A percentile compares a stretch with the other conserved stretches of the same genome.
These are phyloP conservation scores for Filobasidium floriforme DNA, from an alignment of 768 basidiomycete genomes.

Conservation along the genomic window DNA sequence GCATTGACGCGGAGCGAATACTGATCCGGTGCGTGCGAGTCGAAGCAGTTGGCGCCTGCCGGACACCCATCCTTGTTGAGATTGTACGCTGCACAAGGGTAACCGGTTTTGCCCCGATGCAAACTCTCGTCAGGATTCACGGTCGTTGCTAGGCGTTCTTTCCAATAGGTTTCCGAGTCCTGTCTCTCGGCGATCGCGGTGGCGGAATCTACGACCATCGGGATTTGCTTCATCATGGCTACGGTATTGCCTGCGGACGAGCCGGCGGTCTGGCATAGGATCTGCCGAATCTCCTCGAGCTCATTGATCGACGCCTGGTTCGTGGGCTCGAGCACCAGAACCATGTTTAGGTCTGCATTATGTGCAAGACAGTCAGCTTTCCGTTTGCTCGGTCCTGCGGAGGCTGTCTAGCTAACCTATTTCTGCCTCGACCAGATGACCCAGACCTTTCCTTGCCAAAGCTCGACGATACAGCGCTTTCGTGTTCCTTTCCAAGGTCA, in stretches of 20 bases:
- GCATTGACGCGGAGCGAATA: slow-evolving; percentile 13
- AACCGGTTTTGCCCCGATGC: slow-evolving; percentile 18
- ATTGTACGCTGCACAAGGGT: slow-evolving; percentile 14
- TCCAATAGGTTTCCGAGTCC: slow-evolving; percentile 18
- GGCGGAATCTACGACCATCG: slow-evolving; percentile 14
- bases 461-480: slow-evolving; percentile 74
- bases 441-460: slow-evolving; percentile 60
- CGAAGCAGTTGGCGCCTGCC: slow-evolving; percentile 10
- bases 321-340: slow-evolving; percentile 57
- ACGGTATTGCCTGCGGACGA: slow-evolving; percentile 10
- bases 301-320: slow-evolving; percentile 62
- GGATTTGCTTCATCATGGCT: slow-evolving; percentile 3
- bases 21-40: slow-evolving; percentile 16
- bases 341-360: slow-evolving; percentile 56
- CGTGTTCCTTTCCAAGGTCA: slow-evolving; percentile 50
- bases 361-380: not conserved
- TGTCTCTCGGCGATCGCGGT: slow-evolving; percentile 19
- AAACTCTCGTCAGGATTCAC: not conserved
- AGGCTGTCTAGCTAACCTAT: slow-evolving; percentile 51
- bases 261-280: slow-evolving; percentile 14
- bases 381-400: not conserved
- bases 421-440: slow-evolving; percentile 55
- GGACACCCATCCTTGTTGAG: not conserved
- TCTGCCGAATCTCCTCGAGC: slow-evolving; percentile 51
- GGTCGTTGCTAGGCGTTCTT: slow-evolving; percentile 15